Evolutionary conservation across 1,284 basidiomycete species (phyloP), one percentile per base, ranked within the genome.

Genomic region (Vanrija sp.): DNA sequence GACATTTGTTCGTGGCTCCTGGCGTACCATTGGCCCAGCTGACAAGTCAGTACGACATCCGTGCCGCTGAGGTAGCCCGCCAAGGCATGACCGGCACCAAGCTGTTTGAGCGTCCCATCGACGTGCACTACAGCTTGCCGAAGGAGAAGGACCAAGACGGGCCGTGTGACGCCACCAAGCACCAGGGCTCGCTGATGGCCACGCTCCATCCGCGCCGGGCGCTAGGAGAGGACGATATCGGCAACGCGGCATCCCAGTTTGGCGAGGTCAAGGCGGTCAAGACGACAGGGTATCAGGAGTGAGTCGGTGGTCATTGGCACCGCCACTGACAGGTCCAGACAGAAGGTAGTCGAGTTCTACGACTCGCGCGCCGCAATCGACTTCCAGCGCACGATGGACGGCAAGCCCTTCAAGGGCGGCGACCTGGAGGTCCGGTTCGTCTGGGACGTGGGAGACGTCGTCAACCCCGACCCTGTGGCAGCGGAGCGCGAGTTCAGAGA

Each of bases 91-190:
- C 95, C 78, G 88, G 88, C 15, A 87, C 85, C 40, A 84, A 88
- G 71, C 86, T 96, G 48, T 86, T 85, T 60, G 87, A 88, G 10
- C 83, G 93, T 65, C 66, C 95, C 88, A 95, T 98, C 73, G 95
- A 98, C 79, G 94, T 98, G 0, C 95, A 98, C 75, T 98, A 93
- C 78, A 94, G 91, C 26, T 79, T 98, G 39, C 95, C 95, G 5
- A 86, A 90, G 58, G 91, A 89, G 65, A 92, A 98, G 54, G 86
- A 87, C 58, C 73, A 79, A 52, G 83, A 78, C 29, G 75, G 84
- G 65, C 84, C 86, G 28, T 85, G 83, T 51, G 89, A 91, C 53
- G 83, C 86, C 44, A 91, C 94, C 49, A 93, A 88, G 74, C 94
- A 93, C 71, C 85, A 95, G 80, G 94, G 94, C 14, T 88, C 88